phyloP scores from a whole-genome alignment of 352 stramenopile genomes.

The Phytophthora capsici region DNA sequence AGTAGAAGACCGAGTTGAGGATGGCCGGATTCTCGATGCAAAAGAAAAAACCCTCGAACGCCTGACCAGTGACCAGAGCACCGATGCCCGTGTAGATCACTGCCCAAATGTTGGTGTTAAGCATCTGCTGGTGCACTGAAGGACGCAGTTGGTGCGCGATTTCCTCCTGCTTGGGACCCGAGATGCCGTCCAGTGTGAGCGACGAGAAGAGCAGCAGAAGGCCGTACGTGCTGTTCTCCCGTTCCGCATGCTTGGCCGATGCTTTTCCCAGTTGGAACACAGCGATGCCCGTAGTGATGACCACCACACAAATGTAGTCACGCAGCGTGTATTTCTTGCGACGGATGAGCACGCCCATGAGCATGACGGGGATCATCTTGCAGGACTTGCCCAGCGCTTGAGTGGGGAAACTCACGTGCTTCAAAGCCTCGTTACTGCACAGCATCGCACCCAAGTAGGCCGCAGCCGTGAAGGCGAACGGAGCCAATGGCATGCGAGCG shows the following conservation, averaged over 20 bases:
- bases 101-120: slow-evolving; percentile 91
- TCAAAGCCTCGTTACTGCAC: slow-evolving; percentile 92
- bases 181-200: slow-evolving; percentile 96
- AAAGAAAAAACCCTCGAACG: slow-evolving; percentile 73
- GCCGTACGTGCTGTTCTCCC: slow-evolving; percentile 92
- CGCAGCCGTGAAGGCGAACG: slow-evolving; percentile 90
- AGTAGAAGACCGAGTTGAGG: slow-evolving; percentile 91
- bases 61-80: slow-evolving; percentile 78
- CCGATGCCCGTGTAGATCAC: slow-evolving; percentile 85
- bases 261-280: slow-evolving; percentile 91
- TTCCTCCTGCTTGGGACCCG: slow-evolving; percentile 96
- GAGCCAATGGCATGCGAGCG: slow-evolving; percentile 68
- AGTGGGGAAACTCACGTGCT: slow-evolving; percentile 97
- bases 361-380: slow-evolving; percentile 99
- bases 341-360: slow-evolving; percentile 93
- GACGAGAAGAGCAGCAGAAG: slow-evolving; percentile 91
- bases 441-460: slow-evolving; percentile 93
- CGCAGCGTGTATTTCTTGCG: slow-evolving; percentile 90
- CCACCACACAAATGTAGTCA: slow-evolving; percentile 91
- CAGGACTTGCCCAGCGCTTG: slow-evolving; percentile 98
- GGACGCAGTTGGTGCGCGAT: slow-evolving; percentile 76
- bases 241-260: slow-evolving; percentile 68
- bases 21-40: slow-evolving; percentile 87
- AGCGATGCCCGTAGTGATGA: slow-evolving; percentile 91
- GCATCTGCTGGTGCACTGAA: slow-evolving; percentile 91